These are phyloP conservation scores for Penicillium palitans DNA, from an alignment of 2,329 filamentous ascomycete genomes.

Conservation along the genomic window DNA sequence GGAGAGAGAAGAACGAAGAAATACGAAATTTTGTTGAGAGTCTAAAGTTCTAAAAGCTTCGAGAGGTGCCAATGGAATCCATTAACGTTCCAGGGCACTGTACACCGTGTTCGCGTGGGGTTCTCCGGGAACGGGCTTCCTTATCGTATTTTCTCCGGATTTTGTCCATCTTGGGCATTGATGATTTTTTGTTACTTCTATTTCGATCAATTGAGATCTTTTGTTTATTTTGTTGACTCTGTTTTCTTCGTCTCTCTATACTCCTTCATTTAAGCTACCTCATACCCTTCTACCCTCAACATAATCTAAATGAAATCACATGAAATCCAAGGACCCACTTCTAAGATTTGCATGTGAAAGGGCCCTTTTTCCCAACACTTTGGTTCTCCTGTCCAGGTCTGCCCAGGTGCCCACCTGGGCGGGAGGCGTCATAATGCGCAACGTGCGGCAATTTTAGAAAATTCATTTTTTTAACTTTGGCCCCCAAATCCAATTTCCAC, in stretches of 20 bases:
- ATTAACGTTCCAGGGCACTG: neutral
- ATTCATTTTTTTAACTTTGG: neutral
- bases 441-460: neutral
- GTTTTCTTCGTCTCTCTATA: neutral
- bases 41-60: constrained; percentile 3
- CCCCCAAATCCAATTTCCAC: neutral
- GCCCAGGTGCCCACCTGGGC: too few relatives aligned
- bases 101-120: constrained; percentile 2
- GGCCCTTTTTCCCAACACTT: constrained; percentile 10
- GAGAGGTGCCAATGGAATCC: neutral
- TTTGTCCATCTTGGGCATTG: neutral
- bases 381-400: neutral
- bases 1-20: neutral
- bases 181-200: neutral
- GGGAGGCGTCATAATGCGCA: neutral
- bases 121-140: constrained; percentile 4
- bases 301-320: neutral
- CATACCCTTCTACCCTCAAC: neutral
- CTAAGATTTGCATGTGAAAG: constrained; percentile 9
- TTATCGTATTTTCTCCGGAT: neutral
- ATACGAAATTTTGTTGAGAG: constrained; percentile 7
- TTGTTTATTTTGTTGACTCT: neutral
- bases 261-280: neutral
- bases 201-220: neutral
- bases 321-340: constrained; percentile 1